Conservation (phyloP, 495 filamentous ascomycete species). For the Podospora appendiculata region DNA sequence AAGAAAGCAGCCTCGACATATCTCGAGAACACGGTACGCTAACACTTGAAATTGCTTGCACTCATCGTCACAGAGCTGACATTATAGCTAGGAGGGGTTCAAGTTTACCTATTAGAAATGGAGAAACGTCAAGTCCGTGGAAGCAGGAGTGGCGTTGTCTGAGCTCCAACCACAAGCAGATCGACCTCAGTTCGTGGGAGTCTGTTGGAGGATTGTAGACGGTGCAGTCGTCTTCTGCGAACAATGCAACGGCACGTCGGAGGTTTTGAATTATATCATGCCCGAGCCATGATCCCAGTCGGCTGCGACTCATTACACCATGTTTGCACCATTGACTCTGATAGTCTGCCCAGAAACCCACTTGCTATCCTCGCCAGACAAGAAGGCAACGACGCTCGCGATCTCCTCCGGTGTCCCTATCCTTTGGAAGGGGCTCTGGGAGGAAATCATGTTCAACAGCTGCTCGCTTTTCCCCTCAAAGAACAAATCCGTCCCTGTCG, state of each 20-base stretch:
- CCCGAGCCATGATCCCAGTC: too few species aligned
- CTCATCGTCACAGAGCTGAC: too few species aligned
- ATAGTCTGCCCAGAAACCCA: constrained; percentile 64
- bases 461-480: constrained; percentile 53
- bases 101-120: constrained; percentile 12
- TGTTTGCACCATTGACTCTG: constrained; percentile 51
- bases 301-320: constrained; percentile 14
- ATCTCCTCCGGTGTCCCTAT: constrained; percentile 57
- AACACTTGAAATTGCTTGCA: not conserved
- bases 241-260: not conserved
- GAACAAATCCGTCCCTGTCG: constrained; percentile 61
- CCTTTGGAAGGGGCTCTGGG: constrained; percentile 45
- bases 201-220: too few species aligned
- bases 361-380: constrained; percentile 39
- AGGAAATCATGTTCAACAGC: constrained; percentile 43
- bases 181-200: too few species aligned
- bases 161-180: too few species aligned
- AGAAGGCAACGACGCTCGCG: constrained; percentile 47
- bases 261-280: not conserved
- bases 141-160: too few species aligned
- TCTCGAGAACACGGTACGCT: constrained; percentile 14
- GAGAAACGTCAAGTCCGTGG: too few species aligned
- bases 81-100: constrained; percentile 5
- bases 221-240: not conserved
- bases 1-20: not conserved